Base-by-base conservation (phyloP, 352 stramenopile genomes). In the Globisporangium cederbergense region DNA sequence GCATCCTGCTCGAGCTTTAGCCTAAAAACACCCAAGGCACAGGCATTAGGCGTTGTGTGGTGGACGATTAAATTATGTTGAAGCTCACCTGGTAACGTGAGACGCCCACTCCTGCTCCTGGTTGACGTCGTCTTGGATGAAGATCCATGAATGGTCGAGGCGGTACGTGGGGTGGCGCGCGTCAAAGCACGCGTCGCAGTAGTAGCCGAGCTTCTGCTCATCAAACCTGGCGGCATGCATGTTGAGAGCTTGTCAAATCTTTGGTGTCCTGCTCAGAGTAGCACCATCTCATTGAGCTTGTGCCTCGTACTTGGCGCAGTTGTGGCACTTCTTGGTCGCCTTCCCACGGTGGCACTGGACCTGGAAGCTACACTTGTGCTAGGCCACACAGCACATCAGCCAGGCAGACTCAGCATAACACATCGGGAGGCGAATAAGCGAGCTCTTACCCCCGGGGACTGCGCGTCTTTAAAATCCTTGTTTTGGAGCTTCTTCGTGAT, bases 181-280 rank as follows among this genome's bases (percentile, higher is more conserved):
- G 28, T 51, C 54, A 54, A 93, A 93, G 62, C 85, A 93, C 18
- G 60, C 71, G 34, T 91, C 81, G 57, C 85, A 93, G 64, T 89
- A 93, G 54, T 74, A 88, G 2, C 82, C 82, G 9, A 74, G 55
- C 11, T 78, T 60, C 8, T 53, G 70, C 3, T 76, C 60, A 36
- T 91, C 79, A 68, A 89, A 93, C 54, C 82, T 91, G 64, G 11
- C 20, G n/a, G 36, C 9, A 6, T 10, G 43, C 49, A 28, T 1
- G 25, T 28, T 28, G 25, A 28, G 25, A 28, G 25, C 25, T 28
- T 28, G 25, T 28, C 25, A 28, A 28, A 28, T 28, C 25, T 28
- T 28, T 28, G 25, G 25, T 28, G 25, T 28, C 25, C 25, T 28
- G 34, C 34, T 11, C 34, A 40, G 34, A 40, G 34, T 40, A 40